Evolutionary conservation across 768 basidiomycete species (phyloP).

Genomic region (Trametes punicea): DNA sequence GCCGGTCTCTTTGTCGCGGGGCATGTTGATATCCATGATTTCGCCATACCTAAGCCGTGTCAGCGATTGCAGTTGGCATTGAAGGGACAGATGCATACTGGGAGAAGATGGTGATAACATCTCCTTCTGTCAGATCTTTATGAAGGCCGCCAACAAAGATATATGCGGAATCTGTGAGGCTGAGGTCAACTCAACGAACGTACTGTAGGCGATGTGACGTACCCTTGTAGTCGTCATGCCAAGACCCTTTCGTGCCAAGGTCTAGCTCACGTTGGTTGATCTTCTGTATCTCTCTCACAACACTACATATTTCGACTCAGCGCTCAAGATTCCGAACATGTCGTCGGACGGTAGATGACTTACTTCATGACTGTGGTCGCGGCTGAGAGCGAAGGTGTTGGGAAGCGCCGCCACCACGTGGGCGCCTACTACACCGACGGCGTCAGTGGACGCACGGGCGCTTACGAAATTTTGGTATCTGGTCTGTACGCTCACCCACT

Average conservation of each 20-base stretch:
- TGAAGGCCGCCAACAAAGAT: constrained; percentile 89
- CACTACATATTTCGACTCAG: constrained; percentile 42
- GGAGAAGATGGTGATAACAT: constrained; percentile 95
- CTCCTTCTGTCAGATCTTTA: constrained; percentile 91
- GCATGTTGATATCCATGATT: constrained; percentile 91
- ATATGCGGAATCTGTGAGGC: constrained; percentile 82
- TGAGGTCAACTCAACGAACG: neutral
- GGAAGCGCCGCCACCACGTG: constrained; percentile 15
- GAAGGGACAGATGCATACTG: constrained; percentile 57
- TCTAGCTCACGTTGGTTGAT: constrained; percentile 92
- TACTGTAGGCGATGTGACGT: constrained; percentile 11
- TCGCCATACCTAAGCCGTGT: constrained; percentile 78
- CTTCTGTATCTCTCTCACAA: constrained; percentile 88
- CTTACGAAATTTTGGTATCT: constrained; percentile 20
- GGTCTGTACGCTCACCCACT: constrained; percentile 13
- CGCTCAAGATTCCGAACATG: neutral
- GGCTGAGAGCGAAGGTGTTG: neutral
- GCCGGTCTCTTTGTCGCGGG: constrained; percentile 89
- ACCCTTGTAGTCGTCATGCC: constrained; percentile 97
- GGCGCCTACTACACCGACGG: constrained; percentile 2
- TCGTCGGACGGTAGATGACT: constrained; percentile 25
- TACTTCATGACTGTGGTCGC: constrained; percentile 60
- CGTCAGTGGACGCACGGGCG: constrained; percentile 5
- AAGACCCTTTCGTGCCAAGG: constrained; percentile 69
- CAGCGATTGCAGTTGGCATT: neutral